Evolutionary conservation across 495 filamentous ascomycete species (phyloP).

Genomic region (Baudoinia panamericana): DNA sequence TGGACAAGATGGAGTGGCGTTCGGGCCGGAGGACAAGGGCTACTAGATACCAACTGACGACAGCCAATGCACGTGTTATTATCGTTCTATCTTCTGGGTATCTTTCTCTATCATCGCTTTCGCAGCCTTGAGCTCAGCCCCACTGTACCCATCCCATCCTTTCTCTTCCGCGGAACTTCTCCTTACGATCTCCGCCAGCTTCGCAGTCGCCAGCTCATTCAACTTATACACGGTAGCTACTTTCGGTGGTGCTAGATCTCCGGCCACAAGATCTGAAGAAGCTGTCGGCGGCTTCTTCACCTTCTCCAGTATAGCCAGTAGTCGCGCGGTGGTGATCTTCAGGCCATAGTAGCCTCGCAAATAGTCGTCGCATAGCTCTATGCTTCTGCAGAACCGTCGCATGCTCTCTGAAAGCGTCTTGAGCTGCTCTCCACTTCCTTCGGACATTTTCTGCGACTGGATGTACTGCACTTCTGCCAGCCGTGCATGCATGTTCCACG

Average conservation of each 20-base stretch:
- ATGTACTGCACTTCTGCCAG: conserved; percentile 74
- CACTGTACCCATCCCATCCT: conserved; percentile 59
- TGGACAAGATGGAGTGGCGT: not conserved
- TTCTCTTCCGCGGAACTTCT: conserved; percentile 43
- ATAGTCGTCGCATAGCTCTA: conserved; percentile 89
- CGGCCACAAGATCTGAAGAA: conserved; percentile 24
- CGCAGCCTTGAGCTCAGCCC: conserved; percentile 65
- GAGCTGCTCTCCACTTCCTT: conserved; percentile 29
- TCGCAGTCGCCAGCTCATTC: conserved; percentile 57
- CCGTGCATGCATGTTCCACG: conserved; percentile 92
- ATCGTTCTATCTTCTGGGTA: conserved; percentile 26
- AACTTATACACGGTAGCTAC: conserved; percentile 49
- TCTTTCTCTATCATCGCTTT: conserved; percentile 51
- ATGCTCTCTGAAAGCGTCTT: conserved; percentile 55
- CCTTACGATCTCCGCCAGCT: conserved; percentile 63
- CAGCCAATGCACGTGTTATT: not conserved
- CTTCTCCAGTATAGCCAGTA: conserved; percentile 21
- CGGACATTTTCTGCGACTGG: conserved; percentile 37
- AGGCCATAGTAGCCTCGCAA: conserved; percentile 85
- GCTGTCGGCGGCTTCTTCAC: conserved; percentile 18
- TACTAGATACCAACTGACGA: conserved; percentile 9
- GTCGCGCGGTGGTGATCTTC: conserved; percentile 37
- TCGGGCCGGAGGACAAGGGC: not conserved
- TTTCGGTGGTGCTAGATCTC: conserved; percentile 27
- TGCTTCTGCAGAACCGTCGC: conserved; percentile 71